Conservation (phyloP, 2,329 filamentous ascomycete genomes). For the Paraphoma chrysanthemicola region DNA sequence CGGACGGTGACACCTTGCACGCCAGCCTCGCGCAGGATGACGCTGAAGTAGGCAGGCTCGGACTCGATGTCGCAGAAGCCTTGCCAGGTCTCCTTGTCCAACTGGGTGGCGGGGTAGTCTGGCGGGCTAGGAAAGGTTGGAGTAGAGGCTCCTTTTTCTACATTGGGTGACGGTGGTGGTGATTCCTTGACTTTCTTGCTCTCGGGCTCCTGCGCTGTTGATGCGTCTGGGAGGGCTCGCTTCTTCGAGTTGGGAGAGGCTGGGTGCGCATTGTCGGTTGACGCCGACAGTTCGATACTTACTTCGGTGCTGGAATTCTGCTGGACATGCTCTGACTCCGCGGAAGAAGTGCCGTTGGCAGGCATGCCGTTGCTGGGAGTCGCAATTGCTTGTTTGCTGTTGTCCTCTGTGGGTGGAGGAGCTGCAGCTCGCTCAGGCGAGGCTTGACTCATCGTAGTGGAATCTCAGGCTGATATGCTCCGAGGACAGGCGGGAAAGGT, state of each 20-base stretch:
- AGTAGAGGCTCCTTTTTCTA: slow-evolving; percentile 1
- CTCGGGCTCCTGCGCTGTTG: slow-evolving; percentile 10
- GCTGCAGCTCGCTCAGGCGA: neutral
- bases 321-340: neutral
- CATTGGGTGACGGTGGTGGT: neutral
- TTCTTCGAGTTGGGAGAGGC: slow-evolving; percentile 21
- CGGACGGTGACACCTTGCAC: slow-evolving; percentile 75
- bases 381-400: neutral
- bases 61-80: slow-evolving; percentile 88
- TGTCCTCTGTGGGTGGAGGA: neutral
- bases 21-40: slow-evolving; percentile 80
- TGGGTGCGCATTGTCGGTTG: neutral
- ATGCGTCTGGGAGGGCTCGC: slow-evolving; percentile 14
- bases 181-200: slow-evolving; percentile 26
- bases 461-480: neutral
- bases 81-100: slow-evolving; percentile 62
- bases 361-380: slow-evolving; percentile 1
- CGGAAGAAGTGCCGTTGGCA: neutral
- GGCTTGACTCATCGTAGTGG: neutral
- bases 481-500: neutral
- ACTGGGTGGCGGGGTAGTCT: slow-evolving; percentile 37
- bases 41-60: slow-evolving; percentile 86
- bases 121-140: slow-evolving; percentile 30
- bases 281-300: neutral
- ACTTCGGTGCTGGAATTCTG: neutral